These are phyloP conservation scores for Gryganskiella cystojenkinii DNA, from an alignment of 192 early-diverging fungal species.

Conservation along the genomic window DNA sequence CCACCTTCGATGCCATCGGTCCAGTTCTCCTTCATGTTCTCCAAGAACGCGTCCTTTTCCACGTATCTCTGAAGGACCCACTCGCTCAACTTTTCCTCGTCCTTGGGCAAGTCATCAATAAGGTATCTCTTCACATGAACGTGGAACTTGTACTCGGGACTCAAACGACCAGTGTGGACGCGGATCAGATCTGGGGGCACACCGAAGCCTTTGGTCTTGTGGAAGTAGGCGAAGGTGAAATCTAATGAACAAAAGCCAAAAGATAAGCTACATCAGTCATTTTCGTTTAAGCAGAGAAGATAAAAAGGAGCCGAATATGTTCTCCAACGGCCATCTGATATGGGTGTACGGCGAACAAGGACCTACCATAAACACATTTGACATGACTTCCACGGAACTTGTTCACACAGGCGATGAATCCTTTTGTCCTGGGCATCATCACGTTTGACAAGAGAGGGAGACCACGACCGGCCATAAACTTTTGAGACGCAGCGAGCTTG, in stretches of 20 bases:
- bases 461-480: slow-evolving; percentile 57
- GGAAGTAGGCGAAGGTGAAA: slow-evolving; percentile 62
- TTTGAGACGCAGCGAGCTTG: slow-evolving; percentile 61
- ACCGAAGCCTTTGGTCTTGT: slow-evolving; percentile 56
- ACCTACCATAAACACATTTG: slow-evolving; percentile 67
- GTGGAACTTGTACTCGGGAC: slow-evolving; percentile 76
- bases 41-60: slow-evolving; percentile 90
- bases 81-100: slow-evolving; percentile 72
- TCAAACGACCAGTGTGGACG: slow-evolving; percentile 54
- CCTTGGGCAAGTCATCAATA: slow-evolving; percentile 74
- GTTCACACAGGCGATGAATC: slow-evolving; percentile 63
- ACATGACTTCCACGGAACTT: slow-evolving; percentile 65
- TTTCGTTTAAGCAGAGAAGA: background rate
- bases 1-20: slow-evolving; percentile 54
- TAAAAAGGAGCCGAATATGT: background rate
- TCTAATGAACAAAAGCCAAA: slow-evolving; percentile 35
- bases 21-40: slow-evolving; percentile 62
- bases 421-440: slow-evolving; percentile 65
- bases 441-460: slow-evolving; percentile 59
- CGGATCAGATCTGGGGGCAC: slow-evolving; percentile 63
- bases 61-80: slow-evolving; percentile 85
- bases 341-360: background rate
- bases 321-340: background rate
- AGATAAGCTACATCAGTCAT: background rate
- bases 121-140: slow-evolving; percentile 80